Percentiles rank a stretch among this genome's conserved stretches.
These are phyloP conservation scores for Phaffomyces thermotolerans DNA, from an alignment of 805 yeast genomes.

Conservation along the genomic window DNA sequence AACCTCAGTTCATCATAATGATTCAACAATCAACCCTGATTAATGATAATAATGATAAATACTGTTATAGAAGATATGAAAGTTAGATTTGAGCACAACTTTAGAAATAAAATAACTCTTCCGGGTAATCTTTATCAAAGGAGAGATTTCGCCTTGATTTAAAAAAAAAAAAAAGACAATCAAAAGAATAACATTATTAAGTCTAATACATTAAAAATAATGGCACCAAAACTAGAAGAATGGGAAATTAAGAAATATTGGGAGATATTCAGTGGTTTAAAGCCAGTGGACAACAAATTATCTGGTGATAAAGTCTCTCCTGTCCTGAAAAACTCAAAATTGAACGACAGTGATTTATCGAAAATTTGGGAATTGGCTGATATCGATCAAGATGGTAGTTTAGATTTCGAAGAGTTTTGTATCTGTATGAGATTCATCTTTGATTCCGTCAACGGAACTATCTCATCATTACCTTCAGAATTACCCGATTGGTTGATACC, in stretches of 20 bases:
- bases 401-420: constrained; percentile 97
- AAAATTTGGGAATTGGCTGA: constrained; percentile 90
- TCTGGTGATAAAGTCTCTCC: constrained; percentile 80
- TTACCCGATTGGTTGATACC: constrained; percentile 94
- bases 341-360: constrained; percentile 69
- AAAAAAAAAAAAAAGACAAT: background rate
- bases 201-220: constrained; percentile 2
- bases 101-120: background rate
- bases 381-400: constrained; percentile 82
- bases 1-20: no score
- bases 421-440: constrained; percentile 94
- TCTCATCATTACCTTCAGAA: constrained; percentile 52
- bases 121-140: background rate
- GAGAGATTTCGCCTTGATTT: background rate
- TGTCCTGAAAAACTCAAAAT: constrained; percentile 82
- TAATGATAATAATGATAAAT: no score
- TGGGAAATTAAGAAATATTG: constrained; percentile 97
- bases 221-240: constrained; percentile 67
- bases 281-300: constrained; percentile 72
- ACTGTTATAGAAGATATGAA: no score
- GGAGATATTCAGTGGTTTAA: constrained; percentile 91
- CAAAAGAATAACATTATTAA: background rate
- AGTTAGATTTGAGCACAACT: no score
- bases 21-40: no score
- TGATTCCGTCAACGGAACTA: constrained; percentile 76